A percentile compares a stretch with the other conserved stretches of the same genome.
phyloP scores from a whole-genome alignment of 495 filamentous ascomycete genomes.

The Neurospora sublineolata region DNA sequence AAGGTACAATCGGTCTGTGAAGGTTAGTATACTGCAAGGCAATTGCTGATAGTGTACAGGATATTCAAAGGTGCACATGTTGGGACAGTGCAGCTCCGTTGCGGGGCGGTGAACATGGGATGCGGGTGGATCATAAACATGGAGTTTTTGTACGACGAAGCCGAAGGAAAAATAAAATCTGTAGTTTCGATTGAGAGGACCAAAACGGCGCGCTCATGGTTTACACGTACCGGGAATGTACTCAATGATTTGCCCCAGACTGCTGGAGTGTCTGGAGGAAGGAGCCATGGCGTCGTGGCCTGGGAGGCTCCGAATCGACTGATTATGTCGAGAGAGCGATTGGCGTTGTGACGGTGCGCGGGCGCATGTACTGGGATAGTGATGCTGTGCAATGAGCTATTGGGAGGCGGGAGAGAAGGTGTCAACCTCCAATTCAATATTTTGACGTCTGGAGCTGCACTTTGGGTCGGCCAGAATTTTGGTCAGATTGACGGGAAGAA shows the following conservation, averaged over 20 bases:
- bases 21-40: constrained; percentile 23
- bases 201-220: background rate
- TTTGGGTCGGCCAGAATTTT: background rate
- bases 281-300: constrained; percentile 29
- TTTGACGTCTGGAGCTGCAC: background rate
- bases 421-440: background rate
- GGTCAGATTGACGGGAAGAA: background rate
- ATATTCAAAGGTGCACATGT: constrained; percentile 2
- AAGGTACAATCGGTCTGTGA: constrained; percentile 82
- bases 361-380: background rate
- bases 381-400: background rate
- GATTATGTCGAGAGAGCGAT: background rate
- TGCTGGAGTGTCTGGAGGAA: constrained; percentile 26
- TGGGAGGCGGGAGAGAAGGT: background rate
- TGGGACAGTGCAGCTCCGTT: background rate
- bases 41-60: constrained; percentile 2
- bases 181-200: background rate
- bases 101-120: background rate
- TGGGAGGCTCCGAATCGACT: background rate
- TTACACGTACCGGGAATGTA: constrained; percentile 43
- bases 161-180: background rate
- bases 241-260: constrained; percentile 45
- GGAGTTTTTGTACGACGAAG: background rate
- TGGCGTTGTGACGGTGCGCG: background rate
- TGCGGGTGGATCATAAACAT: background rate